Evolutionary conservation across 2,329 filamentous ascomycete species (phyloP), one percentile per base, ranked within the genome.

Genomic region (Neofusicoccum ribis): DNA sequence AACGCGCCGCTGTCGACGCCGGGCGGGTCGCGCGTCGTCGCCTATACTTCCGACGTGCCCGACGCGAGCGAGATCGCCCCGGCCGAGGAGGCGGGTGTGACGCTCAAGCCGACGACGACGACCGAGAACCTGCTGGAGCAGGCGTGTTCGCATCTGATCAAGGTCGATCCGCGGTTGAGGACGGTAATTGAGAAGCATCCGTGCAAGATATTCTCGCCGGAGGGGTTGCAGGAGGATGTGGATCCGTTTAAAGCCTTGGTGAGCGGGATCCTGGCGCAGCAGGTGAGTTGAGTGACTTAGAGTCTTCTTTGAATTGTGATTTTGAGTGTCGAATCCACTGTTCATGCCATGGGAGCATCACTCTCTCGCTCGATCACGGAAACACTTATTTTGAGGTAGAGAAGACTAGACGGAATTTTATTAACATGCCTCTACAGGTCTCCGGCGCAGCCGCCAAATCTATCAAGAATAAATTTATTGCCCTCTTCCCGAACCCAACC

Each of bases 221-320:
- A 90, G 68, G 92, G 93, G 0, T 80, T 98, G n/a, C 87, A 89
- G 34, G 92, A 97, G 77, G 84, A 87, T 68, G 87, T 97, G 67
- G 92, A 98, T 77, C 95, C 95, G 0, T 99, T 97, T 73, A 89
- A 90, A 70, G 89, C 87, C 65, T 84, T 99, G 39, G 85, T 87
- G 44, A 93, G 90, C 76, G 91, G 93, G 60, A 97, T 99, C 74
- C 96, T 98, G 71, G 93, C 92, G 62, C 95, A 98, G 79, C 95
- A 99, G 80, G 76, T 79, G 73, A 65, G 36, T 65, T n/a, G 27
- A 31, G 7, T 5, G 4, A 7, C 27, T 31, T 31, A 31, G 1
- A 31, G 27, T 31, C 27, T 31, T 7, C 27, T 31, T 31, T 31
- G 27, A 7, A 31, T 31, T 7, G 27, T 31, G 27, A 31, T 31